Base-by-base conservation (phyloP, 2,329 filamentous ascomycete genomes). In the Coleophoma cylindrospora region DNA sequence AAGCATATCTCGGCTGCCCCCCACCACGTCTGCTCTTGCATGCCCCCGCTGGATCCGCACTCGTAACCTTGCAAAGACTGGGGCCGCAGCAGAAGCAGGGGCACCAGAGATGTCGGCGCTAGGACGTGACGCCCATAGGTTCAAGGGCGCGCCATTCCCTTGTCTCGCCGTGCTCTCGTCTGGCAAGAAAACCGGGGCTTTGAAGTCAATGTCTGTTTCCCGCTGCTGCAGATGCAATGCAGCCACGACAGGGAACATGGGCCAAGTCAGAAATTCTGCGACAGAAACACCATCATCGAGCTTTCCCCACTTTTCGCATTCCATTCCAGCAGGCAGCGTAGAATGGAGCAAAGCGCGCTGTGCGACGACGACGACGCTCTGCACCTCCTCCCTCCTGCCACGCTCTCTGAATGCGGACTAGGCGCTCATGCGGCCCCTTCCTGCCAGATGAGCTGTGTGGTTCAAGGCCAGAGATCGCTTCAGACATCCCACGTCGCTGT, bases 401-500 rank as follows among this genome's bases (percentile, higher is more conserved):
- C 41, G 41, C 41, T 44, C 41, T 27, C 41, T 27, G 41, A 33
- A 44, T 27, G 2, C n/a, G 21, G 41, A 12, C 22, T 32, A 44
- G n/a, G 41, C 21, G 6, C 15, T 44, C 41, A 44, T 44, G 41
- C 19, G 27, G 41, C 22, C 41, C 22, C 40, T 14, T 12, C 21
- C 15, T 43, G 14, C 22, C 17, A 21, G 9, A 21, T 43, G 40
- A 43, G 15, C 40, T 43, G 40, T 43, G 15, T 27, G 22, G 21
- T 21, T 21, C 40, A 14, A 21, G 10, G 12, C 40, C n/a, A 27
- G 17, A 19, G 9, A 43, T 43, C 21, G 27, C 40, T 19, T n/a
- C 21, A 15, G n/a, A 14, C 41, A 44, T 44, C 41, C 41, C 41
- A 44, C 41, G 21, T 44, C 41, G 41, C 41, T 44, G 41, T 27